Evolutionary conservation across 2,329 filamentous ascomycete species (phyloP).

Genomic region (Aureobasidium pullulans): DNA sequence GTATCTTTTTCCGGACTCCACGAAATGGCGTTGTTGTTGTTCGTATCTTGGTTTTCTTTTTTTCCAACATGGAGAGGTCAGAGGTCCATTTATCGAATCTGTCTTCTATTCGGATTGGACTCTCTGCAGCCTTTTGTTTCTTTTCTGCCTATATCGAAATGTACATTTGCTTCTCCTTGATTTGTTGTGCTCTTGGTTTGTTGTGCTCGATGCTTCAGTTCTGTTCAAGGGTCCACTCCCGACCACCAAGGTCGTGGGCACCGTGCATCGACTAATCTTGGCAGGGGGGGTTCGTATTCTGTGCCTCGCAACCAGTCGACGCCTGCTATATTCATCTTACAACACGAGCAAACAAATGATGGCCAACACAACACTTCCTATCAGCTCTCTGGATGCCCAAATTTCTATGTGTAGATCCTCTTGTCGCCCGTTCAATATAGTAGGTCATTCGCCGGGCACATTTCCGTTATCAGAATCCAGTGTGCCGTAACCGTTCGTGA

Average conservation of each 20-base stretch:
- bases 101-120: not conserved
- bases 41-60: conserved; percentile 4
- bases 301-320: not conserved
- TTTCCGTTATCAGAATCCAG: no score
- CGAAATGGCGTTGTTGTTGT: conserved; percentile 1
- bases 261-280: not conserved
- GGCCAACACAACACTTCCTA: not conserved
- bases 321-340: no score
- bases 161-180: conserved; percentile 1
- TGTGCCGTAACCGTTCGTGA: not conserved
- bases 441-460: not conserved
- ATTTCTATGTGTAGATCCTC: not conserved
- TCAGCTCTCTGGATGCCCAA: not conserved
- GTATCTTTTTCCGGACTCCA: not conserved
- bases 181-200: not conserved
- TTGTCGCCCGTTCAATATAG: not conserved
- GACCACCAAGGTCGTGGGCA: not conserved
- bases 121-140: not conserved
- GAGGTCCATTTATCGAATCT: not conserved
- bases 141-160: conserved; percentile 2
- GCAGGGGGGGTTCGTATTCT: not conserved
- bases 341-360: no score
- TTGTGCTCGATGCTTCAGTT: no score
- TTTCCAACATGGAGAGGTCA: not conserved
- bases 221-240: not conserved